These are phyloP conservation scores for Trichoderma reesei DNA, from an alignment of 495 filamentous ascomycete species.

Conservation along the genomic window DNA sequence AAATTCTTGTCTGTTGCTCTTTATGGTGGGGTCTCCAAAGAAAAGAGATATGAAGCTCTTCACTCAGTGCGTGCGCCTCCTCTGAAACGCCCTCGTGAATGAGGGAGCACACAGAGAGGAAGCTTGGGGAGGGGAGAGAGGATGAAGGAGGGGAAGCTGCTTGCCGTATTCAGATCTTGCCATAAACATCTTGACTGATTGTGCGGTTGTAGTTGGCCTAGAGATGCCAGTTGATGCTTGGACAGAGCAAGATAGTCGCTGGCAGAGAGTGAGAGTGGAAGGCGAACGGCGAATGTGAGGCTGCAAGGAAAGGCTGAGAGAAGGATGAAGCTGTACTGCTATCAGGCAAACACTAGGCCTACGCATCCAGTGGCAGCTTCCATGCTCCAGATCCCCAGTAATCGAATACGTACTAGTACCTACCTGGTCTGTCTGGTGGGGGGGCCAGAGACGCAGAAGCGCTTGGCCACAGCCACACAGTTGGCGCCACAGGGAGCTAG, in stretches of 20 bases:
- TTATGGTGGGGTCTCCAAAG: neutral
- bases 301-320: slow-evolving; percentile 10
- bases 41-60: neutral
- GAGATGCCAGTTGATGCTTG: neutral
- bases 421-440: neutral
- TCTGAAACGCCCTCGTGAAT: neutral
- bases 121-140: slow-evolving; percentile 15
- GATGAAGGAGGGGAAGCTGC: slow-evolving; percentile 23
- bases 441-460: neutral
- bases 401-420: neutral
- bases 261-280: neutral
- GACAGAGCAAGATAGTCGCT: neutral
- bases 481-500: neutral
- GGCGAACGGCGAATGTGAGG: neutral
- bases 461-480: neutral
- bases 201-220: slow-evolving; percentile 12
- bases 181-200: slow-evolving; percentile 83
- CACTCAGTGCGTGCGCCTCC: neutral
- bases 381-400: neutral
- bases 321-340: slow-evolving; percentile 16
- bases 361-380: slow-evolving; percentile 6
- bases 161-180: slow-evolving; percentile 96
- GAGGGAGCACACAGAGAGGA: neutral
- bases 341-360: slow-evolving; percentile 11
- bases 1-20: neutral